Conservation (phyloP, 148 eudicot species). For the Gaultheria prostrata region DNA sequence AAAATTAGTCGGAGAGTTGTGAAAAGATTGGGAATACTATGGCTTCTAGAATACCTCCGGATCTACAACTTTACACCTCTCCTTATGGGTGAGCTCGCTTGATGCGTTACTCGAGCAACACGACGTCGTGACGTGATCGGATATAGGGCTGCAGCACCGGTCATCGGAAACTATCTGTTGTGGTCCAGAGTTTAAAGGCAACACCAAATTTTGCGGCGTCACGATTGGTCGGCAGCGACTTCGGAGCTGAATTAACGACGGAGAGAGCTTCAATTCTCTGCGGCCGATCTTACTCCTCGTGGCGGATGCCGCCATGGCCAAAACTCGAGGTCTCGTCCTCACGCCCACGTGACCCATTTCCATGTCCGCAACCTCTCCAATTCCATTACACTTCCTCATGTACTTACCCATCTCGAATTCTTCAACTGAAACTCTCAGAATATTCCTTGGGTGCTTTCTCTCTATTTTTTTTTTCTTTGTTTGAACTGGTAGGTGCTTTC, state of each 20-base stretch:
- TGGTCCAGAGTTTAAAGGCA: conserved; percentile 9
- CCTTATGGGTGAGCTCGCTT: conserved; percentile 4
- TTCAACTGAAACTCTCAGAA: neutral
- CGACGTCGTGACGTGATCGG: conserved; percentile 20
- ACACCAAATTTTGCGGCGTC: neutral
- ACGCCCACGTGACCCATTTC: conserved; percentile 27
- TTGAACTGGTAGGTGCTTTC: neutral
- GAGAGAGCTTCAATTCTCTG: conserved; percentile 27
- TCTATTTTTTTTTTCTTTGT: neutral
- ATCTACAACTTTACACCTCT: conserved; percentile 30
- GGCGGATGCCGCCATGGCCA: conserved; percentile 18
- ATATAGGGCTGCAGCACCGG: conserved; percentile 12
- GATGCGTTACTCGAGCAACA: conserved; percentile 42
- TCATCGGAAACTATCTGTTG: neutral
- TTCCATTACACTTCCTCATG: conserved; percentile 21
- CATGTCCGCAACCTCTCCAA: conserved; percentile 30
- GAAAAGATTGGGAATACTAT: neutral
- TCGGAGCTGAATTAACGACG: conserved; percentile 27
- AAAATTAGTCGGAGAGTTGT: neutral
- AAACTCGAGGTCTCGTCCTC: conserved; percentile 34
- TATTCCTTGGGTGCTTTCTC: neutral
- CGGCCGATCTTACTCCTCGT: conserved; percentile 25
- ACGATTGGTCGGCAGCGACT: conserved; percentile 22
- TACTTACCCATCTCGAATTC: conserved; percentile 18
- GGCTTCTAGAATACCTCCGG: conserved; percentile 39